These are phyloP conservation scores for Suhomyces bribrorum DNA, from an alignment of 1,139 yeast species.

Conservation along the genomic window DNA sequence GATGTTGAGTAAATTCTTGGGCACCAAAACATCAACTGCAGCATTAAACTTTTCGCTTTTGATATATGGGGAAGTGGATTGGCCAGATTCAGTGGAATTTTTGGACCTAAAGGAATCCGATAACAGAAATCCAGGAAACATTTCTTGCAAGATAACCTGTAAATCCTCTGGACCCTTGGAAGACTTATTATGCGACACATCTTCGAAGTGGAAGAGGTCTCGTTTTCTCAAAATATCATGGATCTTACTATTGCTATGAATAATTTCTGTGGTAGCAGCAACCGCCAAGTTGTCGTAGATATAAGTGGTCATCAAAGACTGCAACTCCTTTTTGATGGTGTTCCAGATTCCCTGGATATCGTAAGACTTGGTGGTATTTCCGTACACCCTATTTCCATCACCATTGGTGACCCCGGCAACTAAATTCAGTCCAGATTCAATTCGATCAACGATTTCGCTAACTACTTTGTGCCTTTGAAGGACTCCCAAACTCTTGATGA, in stretches of 20 bases:
- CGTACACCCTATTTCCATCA: constrained; percentile 8
- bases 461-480: constrained; percentile 73
- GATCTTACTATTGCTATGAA: constrained; percentile 15
- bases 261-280: constrained; percentile 2
- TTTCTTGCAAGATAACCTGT: constrained; percentile 49
- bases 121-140: constrained; percentile 63
- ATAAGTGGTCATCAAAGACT: constrained; percentile 57
- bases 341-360: constrained; percentile 60
- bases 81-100: constrained; percentile 12
- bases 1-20: constrained; percentile 80
- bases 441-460: constrained; percentile 47
- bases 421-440: constrained; percentile 9
- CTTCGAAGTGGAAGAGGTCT: constrained; percentile 52
- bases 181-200: constrained; percentile 39
- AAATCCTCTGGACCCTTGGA: constrained; percentile 45
- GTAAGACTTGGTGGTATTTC: constrained; percentile 9
- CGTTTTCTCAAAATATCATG: constrained; percentile 27
- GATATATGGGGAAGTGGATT: constrained; percentile 50
- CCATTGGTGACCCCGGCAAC: constrained; percentile 7
- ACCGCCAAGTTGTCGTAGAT: constrained; percentile 32
- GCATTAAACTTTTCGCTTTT: constrained; percentile 56
- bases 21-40: constrained; percentile 67
- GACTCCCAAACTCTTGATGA: constrained; percentile 60
- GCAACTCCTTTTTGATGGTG: constrained; percentile 57
- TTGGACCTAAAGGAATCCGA: constrained; percentile 23